Conservation (phyloP, 768 basidiomycete genomes). For the Lactarius deliciosus region DNA sequence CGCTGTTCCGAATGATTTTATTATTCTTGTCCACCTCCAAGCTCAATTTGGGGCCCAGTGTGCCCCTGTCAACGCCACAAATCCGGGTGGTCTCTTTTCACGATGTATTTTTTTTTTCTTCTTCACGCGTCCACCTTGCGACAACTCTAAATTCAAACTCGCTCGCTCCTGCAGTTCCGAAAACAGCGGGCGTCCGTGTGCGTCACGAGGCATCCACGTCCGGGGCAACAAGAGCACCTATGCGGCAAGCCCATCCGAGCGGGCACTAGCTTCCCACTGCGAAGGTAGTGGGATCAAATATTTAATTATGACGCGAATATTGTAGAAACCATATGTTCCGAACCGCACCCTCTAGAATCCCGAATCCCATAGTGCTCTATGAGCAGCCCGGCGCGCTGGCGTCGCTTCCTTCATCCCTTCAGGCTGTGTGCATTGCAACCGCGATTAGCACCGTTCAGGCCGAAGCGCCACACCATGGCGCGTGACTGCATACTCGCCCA, state of each 20-base stretch:
- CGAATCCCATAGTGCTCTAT: background rate
- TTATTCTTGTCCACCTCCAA: background rate
- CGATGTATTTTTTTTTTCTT: background rate
- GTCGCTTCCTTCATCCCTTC: background rate
- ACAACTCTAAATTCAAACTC: background rate
- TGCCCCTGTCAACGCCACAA: background rate
- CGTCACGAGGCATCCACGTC: background rate
- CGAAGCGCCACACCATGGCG: background rate
- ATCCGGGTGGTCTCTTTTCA: background rate
- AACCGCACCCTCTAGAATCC: background rate
- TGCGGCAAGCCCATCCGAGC: background rate
- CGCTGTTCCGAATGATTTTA: background rate
- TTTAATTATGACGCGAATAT: background rate
- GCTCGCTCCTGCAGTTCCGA: background rate
- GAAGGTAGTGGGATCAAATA: background rate
- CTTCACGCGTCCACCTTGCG: background rate
- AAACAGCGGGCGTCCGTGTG: background rate
- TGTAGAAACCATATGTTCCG: background rate
- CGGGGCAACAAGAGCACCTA: background rate
- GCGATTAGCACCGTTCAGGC: constrained; percentile 6
- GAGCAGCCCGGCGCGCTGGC: background rate
- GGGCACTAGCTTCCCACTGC: too few species aligned
- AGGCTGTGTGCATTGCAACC: background rate
- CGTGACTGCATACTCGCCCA: background rate
- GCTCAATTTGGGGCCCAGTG: background rate